Evolutionary conservation across 768 basidiomycete genomes (phyloP).

Genomic region (Rhizopogon roseolus): DNA sequence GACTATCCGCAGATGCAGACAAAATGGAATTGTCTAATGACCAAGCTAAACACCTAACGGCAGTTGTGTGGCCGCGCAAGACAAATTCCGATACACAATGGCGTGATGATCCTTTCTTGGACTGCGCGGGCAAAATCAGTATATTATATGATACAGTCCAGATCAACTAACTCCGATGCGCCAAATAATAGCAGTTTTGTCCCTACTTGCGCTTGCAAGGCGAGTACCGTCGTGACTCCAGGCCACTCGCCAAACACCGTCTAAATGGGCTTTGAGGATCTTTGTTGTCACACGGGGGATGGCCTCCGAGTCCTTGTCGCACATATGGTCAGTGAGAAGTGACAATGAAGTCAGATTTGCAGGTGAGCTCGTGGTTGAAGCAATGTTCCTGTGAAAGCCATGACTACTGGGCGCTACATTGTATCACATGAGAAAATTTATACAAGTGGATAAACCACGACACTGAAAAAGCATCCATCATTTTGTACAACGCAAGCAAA

Average conservation of each 20-base stretch:
- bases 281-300: slow-evolving; percentile 88
- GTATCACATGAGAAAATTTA: no score
- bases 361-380: no score
- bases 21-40: slow-evolving; percentile 83
- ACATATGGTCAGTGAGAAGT: slow-evolving; percentile 83
- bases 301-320: slow-evolving; percentile 51
- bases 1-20: slow-evolving; percentile 76
- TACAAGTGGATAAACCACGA: no score
- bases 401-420: no score
- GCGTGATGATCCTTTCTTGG: slow-evolving; percentile 44
- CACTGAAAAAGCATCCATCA: no score
- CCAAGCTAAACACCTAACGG: slow-evolving; percentile 86
- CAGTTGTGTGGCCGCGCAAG: slow-evolving; percentile 69
- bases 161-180: slow-evolving; percentile 59
- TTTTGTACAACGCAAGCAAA: no score
- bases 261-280: slow-evolving; percentile 75
- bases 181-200: slow-evolving; percentile 89
- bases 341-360: slow-evolving; percentile 50
- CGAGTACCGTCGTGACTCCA: slow-evolving; percentile 89
- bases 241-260: slow-evolving; percentile 93
- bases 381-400: no score
- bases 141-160: slow-evolving; percentile 14
- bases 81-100: slow-evolving; percentile 57
- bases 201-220: slow-evolving; percentile 86
- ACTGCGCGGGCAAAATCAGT: slow-evolving; percentile 25